Evolutionary conservation across 1,139 yeast genomes (phyloP), one percentile per base, ranked within the genome.

Genomic region (Hansenula anomala): DNA sequence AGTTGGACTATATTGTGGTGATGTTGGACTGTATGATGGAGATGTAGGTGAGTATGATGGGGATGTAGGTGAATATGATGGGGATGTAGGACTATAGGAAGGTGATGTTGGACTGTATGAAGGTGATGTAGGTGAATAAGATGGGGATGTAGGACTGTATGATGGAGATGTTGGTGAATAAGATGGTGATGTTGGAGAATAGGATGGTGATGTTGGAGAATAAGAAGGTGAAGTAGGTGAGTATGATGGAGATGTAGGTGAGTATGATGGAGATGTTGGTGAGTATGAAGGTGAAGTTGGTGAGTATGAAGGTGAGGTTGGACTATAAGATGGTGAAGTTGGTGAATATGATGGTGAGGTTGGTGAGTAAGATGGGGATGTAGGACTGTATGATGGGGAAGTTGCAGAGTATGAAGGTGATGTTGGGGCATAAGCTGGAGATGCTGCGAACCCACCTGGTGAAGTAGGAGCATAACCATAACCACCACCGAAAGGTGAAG

Each of bases 181-280:
- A 8, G 64, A 48, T 55, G 85, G 85, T 1, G 82, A 73, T 0
- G 83, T 76, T 40, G 83, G 87, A 7, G 78, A 66, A 56, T 80
- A 80, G 26, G 64, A 55, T 47, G 86, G 86, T 2, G 84, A 78
- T 0, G 89, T 80, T 41, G 96, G 95, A 0, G 82, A 71, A 60
- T 84, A 84, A 4, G 68, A 54, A 46, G 95, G 95, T 1, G 87
- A 78, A 0, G 92, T 82, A 43, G 92, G 92, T 0, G 80, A 68
- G 58, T 79, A 79, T 3, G 68, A 55, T 47, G 94, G 92, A 1
- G 84, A 75, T 0, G 92, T 81, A 43, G 86, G 85, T 1, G 75
- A 66, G 55, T 80, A 80, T 2, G 64, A 51, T 54, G 87, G 86
- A 0, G 82, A 78, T 0, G 95, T 82, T 42, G 94, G 94, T 0